Evolutionary conservation across 345 rosid genomes (phyloP).

Genomic region (Citrus reticulata): DNA sequence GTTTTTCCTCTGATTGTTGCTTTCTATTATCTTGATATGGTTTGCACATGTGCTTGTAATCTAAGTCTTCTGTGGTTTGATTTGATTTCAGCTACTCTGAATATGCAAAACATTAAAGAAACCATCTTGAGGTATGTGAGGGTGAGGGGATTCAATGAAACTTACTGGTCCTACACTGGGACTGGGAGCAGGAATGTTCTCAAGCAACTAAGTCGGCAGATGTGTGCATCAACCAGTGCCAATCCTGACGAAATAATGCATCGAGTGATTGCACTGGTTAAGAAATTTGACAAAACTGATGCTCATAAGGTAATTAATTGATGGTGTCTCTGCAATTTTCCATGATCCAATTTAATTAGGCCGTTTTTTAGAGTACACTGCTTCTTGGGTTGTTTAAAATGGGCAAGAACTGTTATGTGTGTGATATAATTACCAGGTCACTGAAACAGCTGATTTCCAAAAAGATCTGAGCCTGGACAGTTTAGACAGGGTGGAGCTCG

Average conservation of each 20-base stretch:
- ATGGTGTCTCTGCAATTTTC: background rate
- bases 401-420: background rate
- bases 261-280: conserved; percentile 45
- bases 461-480: conserved; percentile 62
- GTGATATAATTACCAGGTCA: conserved; percentile 31
- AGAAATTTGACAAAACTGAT: conserved; percentile 53
- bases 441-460: conserved; percentile 57
- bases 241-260: conserved; percentile 37
- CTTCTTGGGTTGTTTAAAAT: background rate
- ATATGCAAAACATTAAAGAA: conserved; percentile 41
- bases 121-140: conserved; percentile 45
- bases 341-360: background rate
- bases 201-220: conserved; percentile 18
- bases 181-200: conserved; percentile 17
- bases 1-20: background rate
- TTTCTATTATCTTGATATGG: background rate
- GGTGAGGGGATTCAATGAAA: conserved; percentile 27
- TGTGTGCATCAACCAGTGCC: conserved; percentile 24
- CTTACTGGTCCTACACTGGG: background rate
- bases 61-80: background rate
- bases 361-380: background rate
- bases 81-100: conserved; percentile 12
- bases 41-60: background rate
- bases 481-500: conserved; percentile 66
- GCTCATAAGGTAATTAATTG: conserved; percentile 39